Evolutionary conservation across 2,329 filamentous ascomycete genomes (phyloP).

Genomic region (Colletotrichum lini): DNA sequence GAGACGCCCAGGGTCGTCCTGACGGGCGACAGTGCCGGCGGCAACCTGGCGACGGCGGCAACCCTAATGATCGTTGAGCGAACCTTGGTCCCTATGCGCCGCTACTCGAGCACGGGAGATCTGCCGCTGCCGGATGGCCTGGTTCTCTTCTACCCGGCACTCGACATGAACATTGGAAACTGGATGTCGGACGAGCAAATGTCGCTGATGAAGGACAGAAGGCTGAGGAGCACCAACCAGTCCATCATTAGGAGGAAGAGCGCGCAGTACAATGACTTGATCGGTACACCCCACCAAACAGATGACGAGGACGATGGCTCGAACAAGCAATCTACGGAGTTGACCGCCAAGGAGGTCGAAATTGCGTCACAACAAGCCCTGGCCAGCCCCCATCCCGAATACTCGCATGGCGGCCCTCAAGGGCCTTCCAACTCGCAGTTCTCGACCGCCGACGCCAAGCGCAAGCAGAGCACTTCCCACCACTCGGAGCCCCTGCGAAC

Average conservation of each 20-base stretch:
- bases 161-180: slow-evolving; percentile 98
- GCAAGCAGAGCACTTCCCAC: slow-evolving; percentile 59
- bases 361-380: slow-evolving; percentile 44
- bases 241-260: slow-evolving; percentile 87
- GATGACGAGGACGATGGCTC: slow-evolving; percentile 77
- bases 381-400: slow-evolving; percentile 63
- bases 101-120: slow-evolving; percentile 69
- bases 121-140: slow-evolving; percentile 85
- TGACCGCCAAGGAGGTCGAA: slow-evolving; percentile 40
- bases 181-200: slow-evolving; percentile 99
- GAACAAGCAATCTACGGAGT: slow-evolving; percentile 48
- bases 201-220: slow-evolving; percentile 89
- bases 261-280: slow-evolving; percentile 88
- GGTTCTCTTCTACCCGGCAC: slow-evolving; percentile 87
- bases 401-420: slow-evolving; percentile 62
- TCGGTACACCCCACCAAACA: slow-evolving; percentile 85
- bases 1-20: slow-evolving; percentile 59
- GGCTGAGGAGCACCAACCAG: slow-evolving; percentile 82
- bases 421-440: slow-evolving; percentile 44
- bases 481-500: slow-evolving; percentile 78
- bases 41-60: slow-evolving; percentile 73
- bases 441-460: slow-evolving; percentile 24
- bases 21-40: slow-evolving; percentile 65
- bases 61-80: slow-evolving; percentile 92
- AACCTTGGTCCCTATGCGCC: slow-evolving; percentile 63